Evolutionary conservation across 108 stramenopile species (phyloP), one percentile per base, ranked within the genome.

Genomic region (Nitzschia putrida): DNA sequence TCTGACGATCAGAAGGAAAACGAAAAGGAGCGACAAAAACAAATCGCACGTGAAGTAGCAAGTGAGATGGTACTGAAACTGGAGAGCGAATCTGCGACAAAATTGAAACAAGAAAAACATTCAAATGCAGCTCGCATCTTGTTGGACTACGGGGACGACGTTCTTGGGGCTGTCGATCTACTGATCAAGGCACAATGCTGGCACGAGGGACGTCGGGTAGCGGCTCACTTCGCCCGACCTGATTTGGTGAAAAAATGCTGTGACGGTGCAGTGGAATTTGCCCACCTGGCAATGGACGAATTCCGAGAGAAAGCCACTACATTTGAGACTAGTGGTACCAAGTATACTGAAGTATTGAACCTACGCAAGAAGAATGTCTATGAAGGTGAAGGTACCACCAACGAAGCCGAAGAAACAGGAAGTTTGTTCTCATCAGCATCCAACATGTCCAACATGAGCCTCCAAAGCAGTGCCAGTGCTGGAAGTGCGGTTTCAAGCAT

Each of bases 391-490:
- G 65, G 50, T 14, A 69, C 71, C 21, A 73, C 23, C 25, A 80
- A 86, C 22, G 72, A 66, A 20, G 50, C 38, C 1, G 72, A 76
- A 18, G 76, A 63, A 57, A 87, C 84, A 50, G 91, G 84, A 16
- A 92, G 90, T 77, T 71, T 90, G 24, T 93, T 89, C 67, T 89
- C 90, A 3, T 66, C 85, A 55, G 84, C 88, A 54, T 87, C 90
- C 14, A 85, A 86, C 59, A 72, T 72, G 45, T 90, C 90, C 54
- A 53, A 85, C 23, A 63, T 73, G 61, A 92, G 89, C 71, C 80
- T 54, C 49, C 72, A 77, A 34, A 92, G 89, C 60, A 56, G 74
- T 9, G 57, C 78, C 12, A 87, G 78, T 66, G 77, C 75, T 23
- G 67, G 79, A 0, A 88, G 84, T 54, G 57, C 49, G 11, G 77